Evolutionary conservation across 192 early-diverging fungal species (phyloP), one percentile per base, ranked within the genome.

Genomic region (Dissophora globulifera): DNA sequence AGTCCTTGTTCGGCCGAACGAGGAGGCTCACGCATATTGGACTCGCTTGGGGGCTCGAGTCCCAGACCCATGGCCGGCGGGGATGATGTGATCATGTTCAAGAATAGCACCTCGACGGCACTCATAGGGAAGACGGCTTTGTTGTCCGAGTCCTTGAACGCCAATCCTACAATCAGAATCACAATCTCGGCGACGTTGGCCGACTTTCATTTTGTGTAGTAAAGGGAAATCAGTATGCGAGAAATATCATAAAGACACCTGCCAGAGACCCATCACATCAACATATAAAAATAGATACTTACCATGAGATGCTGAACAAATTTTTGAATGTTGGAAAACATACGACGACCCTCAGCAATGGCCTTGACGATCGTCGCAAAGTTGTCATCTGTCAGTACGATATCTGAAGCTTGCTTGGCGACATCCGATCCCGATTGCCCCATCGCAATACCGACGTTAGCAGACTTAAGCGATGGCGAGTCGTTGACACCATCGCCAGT

Each of bases 371-470:
- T 94, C 22, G 91, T 93, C 20, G 89, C 88, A 86, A 94, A 92
- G 80, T 90, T 93, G 76, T 93, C 92, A 60, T 92, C 89, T 1
- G 91, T 89, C 32, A 93, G 71, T 6, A 96, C 93, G 81, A 98
- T 96, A 81, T 96, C 94, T 35, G 90, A 87, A 0, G 96, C 96
- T 31, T 90, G 84, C 78, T 96, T 98, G 41, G 96, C 95, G 48
- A 98, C 94, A 76, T 98, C 96, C 0, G 94, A 95, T 49, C 96
- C 96, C 40, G 87, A 85, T 57, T 93, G 85, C 33, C 96, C 96
- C 96, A 98, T 98, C 2, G 92, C 89, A 80, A 93, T 90, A 48
- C 92, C 92, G 56, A 93, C 83, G 57, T 93, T 89, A 40, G 92
- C 83, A 46, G 89, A 86, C 58, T 93, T 93, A 26, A 93, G 82